Percentiles rank a stretch among this genome's conserved stretches.
Conservation (phyloP, 2,329 filamentous ascomycete genomes). For the Dryadomyces quercus-mongolicae region DNA sequence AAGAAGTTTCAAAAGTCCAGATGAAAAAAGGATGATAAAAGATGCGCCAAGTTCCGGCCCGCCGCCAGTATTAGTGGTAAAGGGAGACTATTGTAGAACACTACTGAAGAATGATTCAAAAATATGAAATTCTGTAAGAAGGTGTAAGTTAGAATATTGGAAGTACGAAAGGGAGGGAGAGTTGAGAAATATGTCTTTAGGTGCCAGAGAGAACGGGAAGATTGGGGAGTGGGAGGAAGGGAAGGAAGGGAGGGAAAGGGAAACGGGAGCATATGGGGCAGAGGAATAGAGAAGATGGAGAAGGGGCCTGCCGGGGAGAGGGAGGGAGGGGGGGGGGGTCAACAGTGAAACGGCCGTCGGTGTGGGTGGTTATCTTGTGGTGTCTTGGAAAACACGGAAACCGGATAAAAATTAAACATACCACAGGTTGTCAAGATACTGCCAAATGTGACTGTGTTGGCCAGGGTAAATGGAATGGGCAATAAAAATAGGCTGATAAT, state of each 20-base stretch:
- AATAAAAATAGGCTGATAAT: not conserved
- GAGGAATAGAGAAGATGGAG: not conserved
- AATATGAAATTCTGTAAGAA: not conserved
- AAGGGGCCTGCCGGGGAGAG: no score
- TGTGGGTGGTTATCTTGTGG: not conserved
- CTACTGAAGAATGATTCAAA: not conserved
- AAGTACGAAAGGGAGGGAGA: not conserved
- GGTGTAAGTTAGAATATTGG: not conserved
- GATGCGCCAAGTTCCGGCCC: not conserved
- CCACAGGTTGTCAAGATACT: not conserved
- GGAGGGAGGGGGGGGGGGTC: not conserved
- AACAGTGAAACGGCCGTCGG: not conserved
- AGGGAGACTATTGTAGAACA: not conserved
- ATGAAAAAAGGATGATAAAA: not conserved
- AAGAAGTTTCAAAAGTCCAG: constrained; percentile 13
- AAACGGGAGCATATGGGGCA: not conserved
- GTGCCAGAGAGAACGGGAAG: not conserved
- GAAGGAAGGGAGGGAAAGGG: not conserved
- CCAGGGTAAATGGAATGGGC: not conserved
- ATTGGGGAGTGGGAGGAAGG: not conserved
- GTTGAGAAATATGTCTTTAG: not conserved
- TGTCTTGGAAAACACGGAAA: not conserved
- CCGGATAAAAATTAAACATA: not conserved
- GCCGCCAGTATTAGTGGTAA: not conserved
- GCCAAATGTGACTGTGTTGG: not conserved